A percentile compares a stretch with the other conserved stretches of the same genome.
Evolutionary conservation across 2,329 filamentous ascomycete species (phyloP).

Genomic region (Trichoderma breve): DNA sequence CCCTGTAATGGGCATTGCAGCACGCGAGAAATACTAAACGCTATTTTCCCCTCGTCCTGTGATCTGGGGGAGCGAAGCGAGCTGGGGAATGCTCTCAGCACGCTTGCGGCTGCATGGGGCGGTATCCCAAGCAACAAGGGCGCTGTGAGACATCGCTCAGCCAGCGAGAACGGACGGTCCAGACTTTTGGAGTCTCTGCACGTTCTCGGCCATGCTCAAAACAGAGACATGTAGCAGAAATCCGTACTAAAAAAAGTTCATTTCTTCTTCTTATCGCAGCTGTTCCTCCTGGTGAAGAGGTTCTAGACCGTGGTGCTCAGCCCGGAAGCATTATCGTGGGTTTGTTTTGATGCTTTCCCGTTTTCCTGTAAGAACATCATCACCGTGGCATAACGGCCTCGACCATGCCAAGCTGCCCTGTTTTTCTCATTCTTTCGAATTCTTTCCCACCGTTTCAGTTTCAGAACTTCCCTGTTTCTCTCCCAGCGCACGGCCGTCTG

Average conservation of each 20-base stretch:
- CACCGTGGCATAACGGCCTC: not conserved
- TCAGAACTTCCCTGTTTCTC: conserved; percentile 2
- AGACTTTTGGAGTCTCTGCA: not conserved
- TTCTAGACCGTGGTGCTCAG: conserved; percentile 2
- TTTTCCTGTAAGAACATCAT: not conserved
- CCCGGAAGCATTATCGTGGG: conserved; percentile 4
- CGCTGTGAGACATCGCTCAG: conserved; percentile 13
- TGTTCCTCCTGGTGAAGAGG: not conserved
- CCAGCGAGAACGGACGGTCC: conserved; percentile 8
- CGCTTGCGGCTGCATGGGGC: conserved; percentile 9
- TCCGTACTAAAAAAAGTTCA: not conserved
- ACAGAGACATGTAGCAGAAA: not conserved
- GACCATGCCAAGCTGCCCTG: not conserved
- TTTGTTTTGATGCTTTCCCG: conserved; percentile 5
- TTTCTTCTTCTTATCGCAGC: not conserved
- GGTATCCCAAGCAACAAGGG: conserved; percentile 17
- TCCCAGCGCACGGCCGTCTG: not conserved
- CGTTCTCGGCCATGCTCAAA: conserved; percentile 17
- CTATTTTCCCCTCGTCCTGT: not conserved
- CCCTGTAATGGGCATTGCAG: not conserved
- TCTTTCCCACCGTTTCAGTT: not conserved
- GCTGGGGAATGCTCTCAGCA: conserved; percentile 9
- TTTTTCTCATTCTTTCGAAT: not conserved
- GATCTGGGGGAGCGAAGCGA: not conserved
- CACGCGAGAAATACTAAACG: not conserved